A percentile compares a stretch with the other conserved stretches of the same genome.
Conservation (phyloP, 2,329 filamentous ascomycete genomes). For the Elsinoe perseae region DNA sequence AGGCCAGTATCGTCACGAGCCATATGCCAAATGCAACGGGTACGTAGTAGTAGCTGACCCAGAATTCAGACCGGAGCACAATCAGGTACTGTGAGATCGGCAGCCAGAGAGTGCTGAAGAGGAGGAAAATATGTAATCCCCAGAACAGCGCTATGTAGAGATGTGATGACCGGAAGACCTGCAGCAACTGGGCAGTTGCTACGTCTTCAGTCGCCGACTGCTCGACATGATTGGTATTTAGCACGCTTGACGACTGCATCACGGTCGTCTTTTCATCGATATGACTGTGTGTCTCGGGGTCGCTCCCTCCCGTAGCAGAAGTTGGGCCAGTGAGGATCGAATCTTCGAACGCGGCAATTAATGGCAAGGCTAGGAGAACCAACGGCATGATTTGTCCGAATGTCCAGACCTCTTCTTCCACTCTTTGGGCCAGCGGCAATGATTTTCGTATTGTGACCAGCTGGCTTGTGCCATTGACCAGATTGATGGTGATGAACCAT, state of each 20-base stretch:
- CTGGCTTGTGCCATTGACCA: background rate
- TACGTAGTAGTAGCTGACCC: background rate
- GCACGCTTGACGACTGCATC: background rate
- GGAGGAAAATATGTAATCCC: background rate
- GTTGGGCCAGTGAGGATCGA: background rate
- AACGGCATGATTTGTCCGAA: background rate
- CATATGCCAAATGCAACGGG: background rate
- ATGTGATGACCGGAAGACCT: background rate
- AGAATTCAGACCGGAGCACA: background rate
- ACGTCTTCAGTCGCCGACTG: background rate
- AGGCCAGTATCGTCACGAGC: background rate
- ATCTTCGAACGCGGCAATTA: background rate
- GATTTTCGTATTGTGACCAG: background rate
- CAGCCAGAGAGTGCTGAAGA: background rate
- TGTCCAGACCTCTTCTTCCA: background rate
- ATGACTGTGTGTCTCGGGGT: background rate
- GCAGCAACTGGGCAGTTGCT: background rate
- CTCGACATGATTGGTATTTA: too few relatives aligned
- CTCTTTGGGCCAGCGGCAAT: background rate
- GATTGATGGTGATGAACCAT: background rate
- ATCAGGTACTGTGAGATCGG: background rate
- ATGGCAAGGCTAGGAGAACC: background rate
- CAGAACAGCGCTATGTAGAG: background rate
- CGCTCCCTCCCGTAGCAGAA: background rate
- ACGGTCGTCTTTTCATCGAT: background rate